Base-by-base conservation (phyloP, 805 yeast genomes). In the Zygosaccharomyces kombuchaensis region DNA sequence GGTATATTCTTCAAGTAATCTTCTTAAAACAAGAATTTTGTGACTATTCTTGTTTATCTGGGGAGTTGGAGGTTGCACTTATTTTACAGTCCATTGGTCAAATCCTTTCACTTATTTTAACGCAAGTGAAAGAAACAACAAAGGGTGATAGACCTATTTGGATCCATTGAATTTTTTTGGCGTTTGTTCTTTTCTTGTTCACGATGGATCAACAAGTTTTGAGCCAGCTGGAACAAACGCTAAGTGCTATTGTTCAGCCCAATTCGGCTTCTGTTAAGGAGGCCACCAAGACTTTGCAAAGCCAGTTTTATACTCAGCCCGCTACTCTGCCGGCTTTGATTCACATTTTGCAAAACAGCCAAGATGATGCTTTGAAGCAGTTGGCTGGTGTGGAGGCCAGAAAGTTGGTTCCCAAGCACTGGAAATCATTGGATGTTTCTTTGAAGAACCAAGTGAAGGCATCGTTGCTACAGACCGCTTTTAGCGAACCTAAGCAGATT, bases 381-480 rank as follows among this genome's bases (percentile, higher is more conserved):
- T 75, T 93, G 51, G 95, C 97, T n/a, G 95, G 96, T 51, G 96
- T 93, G 52, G 99, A 93, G 71, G 88, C 90, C 34, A 81, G 96
- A 70, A 93, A 93, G 67, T 77, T 85, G 61, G 80, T 90, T 32
- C 62, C 74, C 43, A 72, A 75, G 53, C 81, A 80, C 60, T 93
- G 98, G 98, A 65, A 58, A 19, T 23, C 54, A 9, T 30, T 66
- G 17, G 74, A 70, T 54, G 78, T 65, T 17, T 51, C 72, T 6
- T 62, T 77, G 44, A 81, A 82, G 67, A 71, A 73, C 34, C 75
- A 75, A 46, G 81, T 93, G 63, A 81, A 87, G 63, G 72, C 73
- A 29, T 74, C 91, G 23, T 68, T 91, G 51, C 75, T 91, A 56
- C 74, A 77, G 56, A 74, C 81, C 53, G 81, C 95, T 27, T 80